A percentile compares a stretch with the other conserved stretches of the same genome.
phyloP scores from a whole-genome alignment of 2,329 filamentous ascomycete species.

The Pseudopithomyces maydicus region DNA sequence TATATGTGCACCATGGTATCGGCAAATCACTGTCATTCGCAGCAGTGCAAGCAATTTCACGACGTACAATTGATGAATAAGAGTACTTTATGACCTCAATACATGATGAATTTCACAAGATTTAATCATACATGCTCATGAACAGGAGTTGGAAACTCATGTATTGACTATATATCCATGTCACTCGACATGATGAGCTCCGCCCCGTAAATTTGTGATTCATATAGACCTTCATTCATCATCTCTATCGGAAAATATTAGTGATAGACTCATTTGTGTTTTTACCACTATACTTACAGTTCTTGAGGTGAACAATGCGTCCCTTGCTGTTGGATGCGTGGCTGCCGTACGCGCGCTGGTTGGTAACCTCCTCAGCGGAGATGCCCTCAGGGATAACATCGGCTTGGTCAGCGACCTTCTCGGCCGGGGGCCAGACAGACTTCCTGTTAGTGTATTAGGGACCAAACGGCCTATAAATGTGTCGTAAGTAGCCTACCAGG shows the following conservation, averaged over 20 bases:
- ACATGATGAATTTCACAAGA: too few relatives aligned
- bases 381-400: constrained; percentile 10
- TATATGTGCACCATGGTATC: too few relatives aligned
- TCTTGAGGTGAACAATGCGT: constrained; percentile 10
- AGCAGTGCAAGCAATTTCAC: too few relatives aligned
- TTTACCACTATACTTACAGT: background rate
- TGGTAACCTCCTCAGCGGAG: constrained; percentile 12
- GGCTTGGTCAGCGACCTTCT: constrained; percentile 11
- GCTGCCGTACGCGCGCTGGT: constrained; percentile 14
- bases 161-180: too few relatives aligned
- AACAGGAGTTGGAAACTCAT: too few relatives aligned
- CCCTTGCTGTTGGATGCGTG: constrained; percentile 19
- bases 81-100: too few relatives aligned
- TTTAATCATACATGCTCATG: too few relatives aligned
- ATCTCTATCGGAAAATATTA: background rate
- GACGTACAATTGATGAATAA: too few relatives aligned
- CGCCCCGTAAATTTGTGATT: too few relatives aligned
- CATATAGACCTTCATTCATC: background rate
- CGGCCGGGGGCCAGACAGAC: constrained; percentile 11
- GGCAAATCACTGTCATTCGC: too few relatives aligned
- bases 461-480: too few relatives aligned
- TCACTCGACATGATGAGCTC: too few relatives aligned
- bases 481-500: constrained; percentile 38
- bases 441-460: constrained; percentile 43
- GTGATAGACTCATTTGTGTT: background rate